Evolutionary conservation across 805 yeast genomes (phyloP).

Genomic region (Saccharomycopsis sp.): DNA sequence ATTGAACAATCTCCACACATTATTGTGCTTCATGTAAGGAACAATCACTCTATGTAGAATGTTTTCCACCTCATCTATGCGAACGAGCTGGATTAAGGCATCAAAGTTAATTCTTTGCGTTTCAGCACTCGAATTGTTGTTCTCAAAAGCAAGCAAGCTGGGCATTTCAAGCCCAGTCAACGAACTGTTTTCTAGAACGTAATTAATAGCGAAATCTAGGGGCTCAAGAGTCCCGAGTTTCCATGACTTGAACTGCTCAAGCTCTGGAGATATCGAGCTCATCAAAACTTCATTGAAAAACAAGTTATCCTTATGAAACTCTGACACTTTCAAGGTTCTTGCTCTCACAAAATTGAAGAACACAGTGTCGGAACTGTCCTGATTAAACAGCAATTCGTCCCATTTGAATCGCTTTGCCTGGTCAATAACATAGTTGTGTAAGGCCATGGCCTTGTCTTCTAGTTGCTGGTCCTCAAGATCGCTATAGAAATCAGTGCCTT

Average conservation of each 20-base stretch:
- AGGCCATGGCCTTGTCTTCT: neutral
- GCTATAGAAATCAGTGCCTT: constrained; percentile 5
- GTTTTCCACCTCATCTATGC: constrained; percentile 6
- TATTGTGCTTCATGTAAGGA: constrained; percentile 15
- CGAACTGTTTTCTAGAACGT: neutral
- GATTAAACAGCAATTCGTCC: neutral
- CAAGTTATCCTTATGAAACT: constrained; percentile 15
- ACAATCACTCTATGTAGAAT: constrained; percentile 13
- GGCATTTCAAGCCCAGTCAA: constrained; percentile 4
- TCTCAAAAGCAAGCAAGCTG: constrained; percentile 8
- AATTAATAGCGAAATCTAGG: constrained; percentile 9
- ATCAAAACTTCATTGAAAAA: constrained; percentile 13
- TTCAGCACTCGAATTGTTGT: neutral
- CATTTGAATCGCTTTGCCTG: constrained; percentile 8
- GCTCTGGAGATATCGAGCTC: constrained; percentile 2
- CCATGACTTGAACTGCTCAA: constrained; percentile 5
- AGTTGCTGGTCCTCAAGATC: neutral
- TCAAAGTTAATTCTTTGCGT: constrained; percentile 6
- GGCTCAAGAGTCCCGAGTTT: constrained; percentile 12
- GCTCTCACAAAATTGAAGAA: constrained; percentile 15
- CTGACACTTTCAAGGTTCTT: constrained; percentile 17
- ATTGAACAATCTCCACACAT: constrained; percentile 14
- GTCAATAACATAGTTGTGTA: neutral
- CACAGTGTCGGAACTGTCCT: neutral
- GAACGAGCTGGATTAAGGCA: constrained; percentile 6